A percentile compares a stretch with the other conserved stretches of the same genome.
These are phyloP conservation scores for Thielaviopsis ethacetica DNA, from an alignment of 2,329 filamentous ascomycete genomes.

Conservation along the genomic window DNA sequence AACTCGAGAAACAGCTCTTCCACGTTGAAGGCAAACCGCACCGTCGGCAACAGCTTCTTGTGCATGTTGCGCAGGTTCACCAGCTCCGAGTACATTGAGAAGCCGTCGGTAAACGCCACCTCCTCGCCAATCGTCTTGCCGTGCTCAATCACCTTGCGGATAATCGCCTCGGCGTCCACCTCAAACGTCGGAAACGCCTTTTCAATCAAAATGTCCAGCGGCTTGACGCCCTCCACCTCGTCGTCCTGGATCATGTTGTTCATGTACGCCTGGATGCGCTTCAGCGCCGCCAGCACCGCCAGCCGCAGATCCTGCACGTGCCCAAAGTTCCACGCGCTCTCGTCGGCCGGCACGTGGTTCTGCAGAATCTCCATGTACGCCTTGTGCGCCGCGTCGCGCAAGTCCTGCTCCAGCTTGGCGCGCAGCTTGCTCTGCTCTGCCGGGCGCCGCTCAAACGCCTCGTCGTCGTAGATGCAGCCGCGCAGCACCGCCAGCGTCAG, in stretches of 20 bases:
- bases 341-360: slow-evolving; percentile 60
- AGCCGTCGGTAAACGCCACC: slow-evolving; percentile 78
- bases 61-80: slow-evolving; percentile 74
- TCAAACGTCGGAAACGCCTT: slow-evolving; percentile 83
- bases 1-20: slow-evolving; percentile 78
- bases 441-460: slow-evolving; percentile 52
- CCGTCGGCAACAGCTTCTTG: slow-evolving; percentile 51
- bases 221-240: slow-evolving; percentile 62
- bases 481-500: slow-evolving; percentile 67
- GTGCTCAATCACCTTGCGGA: slow-evolving; percentile 62
- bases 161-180: slow-evolving; percentile 71
- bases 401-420: slow-evolving; percentile 3
- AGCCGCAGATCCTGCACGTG: slow-evolving; percentile 84
- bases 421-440: slow-evolving; percentile 42
- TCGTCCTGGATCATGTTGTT: slow-evolving; percentile 44
- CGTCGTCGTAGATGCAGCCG: slow-evolving; percentile 65
- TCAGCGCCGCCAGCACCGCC: slow-evolving; percentile 66
- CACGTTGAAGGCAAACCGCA: slow-evolving; percentile 72
- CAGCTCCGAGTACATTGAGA: slow-evolving; percentile 80
- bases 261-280: slow-evolving; percentile 84
- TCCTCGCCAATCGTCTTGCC: slow-evolving; percentile 55
- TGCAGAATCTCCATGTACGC: slow-evolving; percentile 68
- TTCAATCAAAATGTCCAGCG: slow-evolving; percentile 55
- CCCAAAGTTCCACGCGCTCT: slow-evolving; percentile 76
- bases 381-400: slow-evolving; percentile 20